phyloP scores from a whole-genome alignment of 2,329 filamentous ascomycete genomes.

The Hypoxylon sp. region DNA sequence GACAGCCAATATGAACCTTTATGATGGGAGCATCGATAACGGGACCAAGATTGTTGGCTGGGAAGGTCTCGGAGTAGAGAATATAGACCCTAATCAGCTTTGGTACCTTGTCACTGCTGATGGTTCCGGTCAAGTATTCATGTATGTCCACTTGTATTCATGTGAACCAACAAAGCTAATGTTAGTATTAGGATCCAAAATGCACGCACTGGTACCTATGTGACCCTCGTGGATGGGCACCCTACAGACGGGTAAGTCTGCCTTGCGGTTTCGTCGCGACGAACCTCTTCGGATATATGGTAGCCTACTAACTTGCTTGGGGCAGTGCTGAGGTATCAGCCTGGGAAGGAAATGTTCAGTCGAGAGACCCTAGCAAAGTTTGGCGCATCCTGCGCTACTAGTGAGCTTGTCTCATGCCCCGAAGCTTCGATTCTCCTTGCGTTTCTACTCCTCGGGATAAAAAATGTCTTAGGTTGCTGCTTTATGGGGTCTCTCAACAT shows the following conservation, averaged over 20 bases:
- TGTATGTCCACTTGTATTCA: constrained; percentile 1
- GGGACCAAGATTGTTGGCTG: constrained; percentile 30
- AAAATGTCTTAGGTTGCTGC: background rate
- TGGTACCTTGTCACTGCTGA: constrained; percentile 32
- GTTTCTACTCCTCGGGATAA: background rate
- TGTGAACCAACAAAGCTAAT: background rate
- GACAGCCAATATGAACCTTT: constrained; percentile 30
- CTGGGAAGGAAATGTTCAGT: constrained; percentile 11
- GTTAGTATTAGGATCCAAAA: constrained; percentile 26
- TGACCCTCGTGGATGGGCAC: constrained; percentile 26
- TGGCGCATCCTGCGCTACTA: constrained; percentile 23
- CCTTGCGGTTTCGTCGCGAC: background rate
- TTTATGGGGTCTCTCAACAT: background rate
- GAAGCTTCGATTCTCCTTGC: background rate
- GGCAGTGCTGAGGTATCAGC: constrained; percentile 24
- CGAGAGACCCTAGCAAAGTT: constrained; percentile 20
- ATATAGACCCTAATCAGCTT: constrained; percentile 20
- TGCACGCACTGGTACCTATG: constrained; percentile 22
- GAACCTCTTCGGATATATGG: background rate
- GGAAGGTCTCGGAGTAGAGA: background rate
- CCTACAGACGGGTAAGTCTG: constrained; percentile 26
- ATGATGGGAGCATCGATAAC: constrained; percentile 6
- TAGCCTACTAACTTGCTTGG: background rate
- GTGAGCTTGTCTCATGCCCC: background rate
- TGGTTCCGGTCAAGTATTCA: constrained; percentile 10